Conservation (phyloP, 1,284 basidiomycete species). For the Microbotryum lychnidis-dioicae region DNA sequence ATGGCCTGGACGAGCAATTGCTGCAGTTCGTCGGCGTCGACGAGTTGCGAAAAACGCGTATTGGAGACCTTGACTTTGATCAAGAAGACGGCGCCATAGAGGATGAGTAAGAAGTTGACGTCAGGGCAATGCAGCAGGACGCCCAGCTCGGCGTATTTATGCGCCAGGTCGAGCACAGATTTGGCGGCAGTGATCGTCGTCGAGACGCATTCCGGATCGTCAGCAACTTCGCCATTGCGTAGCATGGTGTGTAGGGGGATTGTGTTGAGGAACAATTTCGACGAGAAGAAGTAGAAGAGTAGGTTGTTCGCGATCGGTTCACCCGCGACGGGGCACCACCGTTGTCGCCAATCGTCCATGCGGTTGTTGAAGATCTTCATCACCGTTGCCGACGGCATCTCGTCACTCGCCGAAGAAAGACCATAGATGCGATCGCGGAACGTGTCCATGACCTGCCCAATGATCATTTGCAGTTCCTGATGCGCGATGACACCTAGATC, state of each 20-base stretch:
- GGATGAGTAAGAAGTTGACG: slow-evolving; percentile 27
- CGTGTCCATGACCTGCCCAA: slow-evolving; percentile 28
- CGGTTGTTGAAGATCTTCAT: slow-evolving; percentile 29
- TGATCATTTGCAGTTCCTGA: slow-evolving; percentile 23
- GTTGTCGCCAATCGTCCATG: slow-evolving; percentile 27
- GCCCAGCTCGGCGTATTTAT: slow-evolving; percentile 22
- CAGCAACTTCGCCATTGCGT: slow-evolving; percentile 15
- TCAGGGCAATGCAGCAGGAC: slow-evolving; percentile 25
- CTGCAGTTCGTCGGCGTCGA: slow-evolving; percentile 19
- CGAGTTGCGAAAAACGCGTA: slow-evolving; percentile 21
- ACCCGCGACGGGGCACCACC: slow-evolving; percentile 24
- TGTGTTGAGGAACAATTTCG: slow-evolving; percentile 27
- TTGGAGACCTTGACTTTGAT: slow-evolving; percentile 28
- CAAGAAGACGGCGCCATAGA: slow-evolving; percentile 28
- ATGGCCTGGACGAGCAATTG: slow-evolving; percentile 14
- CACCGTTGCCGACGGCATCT: slow-evolving; percentile 24
- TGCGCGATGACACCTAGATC: slow-evolving; percentile 29
- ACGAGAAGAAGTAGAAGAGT: slow-evolving; percentile 23
- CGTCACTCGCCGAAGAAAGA: slow-evolving; percentile 20
- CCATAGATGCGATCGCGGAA: slow-evolving; percentile 28
- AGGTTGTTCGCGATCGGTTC: slow-evolving; percentile 28
- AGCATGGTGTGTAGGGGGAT: slow-evolving; percentile 26
- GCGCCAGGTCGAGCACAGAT: slow-evolving; percentile 14
- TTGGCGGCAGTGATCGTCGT: slow-evolving; percentile 16
- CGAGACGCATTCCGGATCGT: slow-evolving; percentile 21